Evolutionary conservation across 768 basidiomycete species (phyloP).

Genomic region (Boletus rubescentipes): DNA sequence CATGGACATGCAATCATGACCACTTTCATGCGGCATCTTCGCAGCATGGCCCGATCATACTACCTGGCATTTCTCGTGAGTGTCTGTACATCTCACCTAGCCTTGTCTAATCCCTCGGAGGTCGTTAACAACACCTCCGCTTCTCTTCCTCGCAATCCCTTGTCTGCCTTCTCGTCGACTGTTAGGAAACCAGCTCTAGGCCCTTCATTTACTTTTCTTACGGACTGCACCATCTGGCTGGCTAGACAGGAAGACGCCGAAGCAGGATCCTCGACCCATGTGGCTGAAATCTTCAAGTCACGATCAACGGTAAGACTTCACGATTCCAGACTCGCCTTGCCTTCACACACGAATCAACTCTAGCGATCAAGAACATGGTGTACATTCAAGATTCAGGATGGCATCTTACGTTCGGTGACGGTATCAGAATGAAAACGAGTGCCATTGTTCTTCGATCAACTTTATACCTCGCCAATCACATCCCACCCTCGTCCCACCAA

Average conservation of each 20-base stretch:
- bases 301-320: conserved; percentile 36
- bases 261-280: conserved; percentile 25
- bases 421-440: neutral
- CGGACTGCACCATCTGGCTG: conserved; percentile 76
- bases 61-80: conserved; percentile 55
- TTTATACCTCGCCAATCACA: neutral
- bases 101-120: conserved; percentile 34
- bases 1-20: conserved; percentile 78
- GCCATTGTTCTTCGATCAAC: no score
- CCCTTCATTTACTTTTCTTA: conserved; percentile 69
- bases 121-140: conserved; percentile 58
- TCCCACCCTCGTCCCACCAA: neutral
- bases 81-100: conserved; percentile 1
- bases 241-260: conserved; percentile 29
- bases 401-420: conserved; percentile 22
- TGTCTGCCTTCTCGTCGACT: conserved; percentile 35
- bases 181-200: conserved; percentile 70
- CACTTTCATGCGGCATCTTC: conserved; percentile 65
- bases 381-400: conserved; percentile 39
- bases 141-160: conserved; percentile 31
- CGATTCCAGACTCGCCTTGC: neutral
- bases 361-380: conserved; percentile 43
- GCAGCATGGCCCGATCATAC: conserved; percentile 44
- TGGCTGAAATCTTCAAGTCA: conserved; percentile 45
- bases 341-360: neutral